These are phyloP conservation scores for Larix kaempferi DNA, from an alignment of 75 land plant genomes.

Conservation along the genomic window DNA sequence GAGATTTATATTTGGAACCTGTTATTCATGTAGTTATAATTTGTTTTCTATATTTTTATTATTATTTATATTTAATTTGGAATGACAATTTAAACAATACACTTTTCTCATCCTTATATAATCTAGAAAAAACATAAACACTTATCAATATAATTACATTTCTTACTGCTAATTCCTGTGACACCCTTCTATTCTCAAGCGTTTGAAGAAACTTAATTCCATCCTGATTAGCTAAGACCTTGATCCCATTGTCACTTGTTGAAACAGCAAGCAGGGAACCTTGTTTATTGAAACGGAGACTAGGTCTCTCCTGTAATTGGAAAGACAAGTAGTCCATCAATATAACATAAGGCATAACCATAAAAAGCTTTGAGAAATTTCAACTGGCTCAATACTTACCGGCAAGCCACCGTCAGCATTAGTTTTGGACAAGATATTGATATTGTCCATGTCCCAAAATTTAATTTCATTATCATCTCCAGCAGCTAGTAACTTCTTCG, in stretches of 20 bases:
- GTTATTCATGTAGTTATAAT: neutral
- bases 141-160: too few relatives aligned
- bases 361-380: too few relatives aligned
- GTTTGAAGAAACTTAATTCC: conserved; percentile 13
- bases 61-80: neutral
- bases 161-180: neutral
- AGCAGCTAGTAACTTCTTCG: conserved; percentile 71
- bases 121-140: too few relatives aligned
- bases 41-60: neutral
- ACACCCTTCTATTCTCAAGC: conserved; percentile 5
- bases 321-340: neutral
- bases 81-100: neutral
- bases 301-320: conserved; percentile 15
- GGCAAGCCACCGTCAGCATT: conserved; percentile 75
- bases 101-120: too few relatives aligned
- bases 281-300: conserved; percentile 24
- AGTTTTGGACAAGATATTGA: conserved; percentile 37
- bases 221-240: conserved; percentile 19
- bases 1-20: neutral
- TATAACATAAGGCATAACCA: too few relatives aligned
- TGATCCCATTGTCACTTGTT: conserved; percentile 29
- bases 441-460: conserved; percentile 82
- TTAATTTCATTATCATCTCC: conserved; percentile 77
- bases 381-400: conserved; percentile 26
- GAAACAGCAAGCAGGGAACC: conserved; percentile 30